phyloP scores from a whole-genome alignment of 1,284 basidiomycete genomes.

The Trametes polyzona region DNA sequence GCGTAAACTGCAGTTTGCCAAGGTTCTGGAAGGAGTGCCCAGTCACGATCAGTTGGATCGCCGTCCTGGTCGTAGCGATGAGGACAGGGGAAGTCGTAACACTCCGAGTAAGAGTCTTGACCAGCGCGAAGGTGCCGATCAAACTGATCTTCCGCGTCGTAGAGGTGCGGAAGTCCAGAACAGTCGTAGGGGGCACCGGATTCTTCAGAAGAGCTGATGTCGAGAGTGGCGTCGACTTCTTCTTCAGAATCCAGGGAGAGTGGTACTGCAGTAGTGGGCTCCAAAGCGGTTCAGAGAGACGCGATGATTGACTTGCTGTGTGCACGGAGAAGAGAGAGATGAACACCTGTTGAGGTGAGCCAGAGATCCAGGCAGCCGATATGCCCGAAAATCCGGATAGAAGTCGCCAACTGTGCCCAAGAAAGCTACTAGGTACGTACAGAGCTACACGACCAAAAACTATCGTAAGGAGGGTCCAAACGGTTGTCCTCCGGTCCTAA shows the following conservation, averaged over 20 bases:
- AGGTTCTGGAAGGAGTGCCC: background rate
- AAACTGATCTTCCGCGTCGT: background rate
- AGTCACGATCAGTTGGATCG: background rate
- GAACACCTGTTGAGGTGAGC: too few relatives aligned
- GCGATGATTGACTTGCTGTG: too few relatives aligned
- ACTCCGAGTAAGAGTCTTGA: background rate
- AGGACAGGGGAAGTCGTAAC: background rate
- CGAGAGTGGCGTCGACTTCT: background rate
- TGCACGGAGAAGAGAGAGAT: too few relatives aligned
- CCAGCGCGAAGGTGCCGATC: background rate
- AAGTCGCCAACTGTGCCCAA: too few relatives aligned
- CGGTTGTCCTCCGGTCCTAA: conserved; percentile 2
- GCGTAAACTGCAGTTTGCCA: background rate
- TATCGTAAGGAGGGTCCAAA: background rate
- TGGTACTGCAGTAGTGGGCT: too few relatives aligned
- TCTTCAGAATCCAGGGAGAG: background rate
- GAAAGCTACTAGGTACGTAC: too few relatives aligned
- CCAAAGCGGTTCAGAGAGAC: too few relatives aligned
- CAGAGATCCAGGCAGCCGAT: too few relatives aligned
- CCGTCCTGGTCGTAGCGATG: background rate
- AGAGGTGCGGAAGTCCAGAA: background rate
- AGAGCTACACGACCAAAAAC: background rate
- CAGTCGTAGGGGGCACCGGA: background rate
- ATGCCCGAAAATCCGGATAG: too few relatives aligned
- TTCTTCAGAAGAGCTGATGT: background rate